phyloP scores from a whole-genome alignment of 345 rosid species.

The Moricandia moricandioides region DNA sequence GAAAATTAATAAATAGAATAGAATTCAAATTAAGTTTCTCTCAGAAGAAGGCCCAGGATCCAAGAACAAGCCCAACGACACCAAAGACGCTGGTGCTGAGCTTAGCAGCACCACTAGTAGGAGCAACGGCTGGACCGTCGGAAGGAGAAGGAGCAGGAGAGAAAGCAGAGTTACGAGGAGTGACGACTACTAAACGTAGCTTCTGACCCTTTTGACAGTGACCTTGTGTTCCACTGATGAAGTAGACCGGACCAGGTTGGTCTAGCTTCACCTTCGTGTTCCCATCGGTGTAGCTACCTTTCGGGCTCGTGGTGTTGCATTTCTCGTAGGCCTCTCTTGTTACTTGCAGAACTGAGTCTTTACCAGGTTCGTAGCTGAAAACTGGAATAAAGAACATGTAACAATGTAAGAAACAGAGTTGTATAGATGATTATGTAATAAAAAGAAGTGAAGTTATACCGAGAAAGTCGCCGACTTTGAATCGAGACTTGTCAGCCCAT shows the following conservation, averaged over 20 bases:
- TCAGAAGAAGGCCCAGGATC: constrained; percentile 23
- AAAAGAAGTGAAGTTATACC: not conserved
- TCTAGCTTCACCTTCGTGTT: constrained; percentile 37
- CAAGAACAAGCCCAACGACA: constrained; percentile 25
- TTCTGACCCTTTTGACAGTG: constrained; percentile 44
- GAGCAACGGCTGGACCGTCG: constrained; percentile 39
- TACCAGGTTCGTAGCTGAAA: constrained; percentile 60
- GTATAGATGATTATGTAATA: not conserved
- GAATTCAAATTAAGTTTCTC: not conserved
- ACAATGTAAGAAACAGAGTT: constrained; percentile 23
- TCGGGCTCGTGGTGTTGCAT: constrained; percentile 36
- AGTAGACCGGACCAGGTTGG: constrained; percentile 34
- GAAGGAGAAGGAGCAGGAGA: constrained; percentile 41
- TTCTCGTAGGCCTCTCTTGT: constrained; percentile 36
- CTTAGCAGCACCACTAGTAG: constrained; percentile 27
- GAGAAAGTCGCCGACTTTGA: not conserved
- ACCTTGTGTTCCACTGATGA: constrained; percentile 42
- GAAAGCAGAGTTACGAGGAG: constrained; percentile 25
- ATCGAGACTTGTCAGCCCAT: not conserved
- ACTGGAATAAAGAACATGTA: constrained; percentile 33
- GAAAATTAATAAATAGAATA: constrained; percentile 28
- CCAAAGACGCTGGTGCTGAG: not conserved
- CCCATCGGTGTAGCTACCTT: constrained; percentile 28
- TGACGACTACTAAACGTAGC: constrained; percentile 29
- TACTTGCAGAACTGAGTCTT: constrained; percentile 48